Conservation (phyloP, 306 rosid species). For the Dicorynia guianensis region DNA sequence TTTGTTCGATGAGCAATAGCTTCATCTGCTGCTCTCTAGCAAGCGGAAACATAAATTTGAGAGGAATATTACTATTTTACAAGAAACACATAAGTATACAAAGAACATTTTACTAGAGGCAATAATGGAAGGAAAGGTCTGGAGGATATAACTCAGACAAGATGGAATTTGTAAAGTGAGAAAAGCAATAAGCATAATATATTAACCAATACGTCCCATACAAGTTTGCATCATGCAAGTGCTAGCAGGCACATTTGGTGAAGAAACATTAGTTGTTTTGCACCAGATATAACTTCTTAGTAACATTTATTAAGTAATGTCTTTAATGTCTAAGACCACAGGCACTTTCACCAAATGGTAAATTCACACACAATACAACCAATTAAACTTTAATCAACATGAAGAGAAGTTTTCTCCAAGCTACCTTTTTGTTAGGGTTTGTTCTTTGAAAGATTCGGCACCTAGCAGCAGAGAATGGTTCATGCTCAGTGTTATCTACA, state of each 20-base stretch:
- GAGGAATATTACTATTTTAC: conserved; percentile 1
- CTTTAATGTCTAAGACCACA: conserved; percentile 3
- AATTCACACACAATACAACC: neutral
- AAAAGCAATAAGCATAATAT: conserved; percentile 6
- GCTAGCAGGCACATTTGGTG: conserved; percentile 20
- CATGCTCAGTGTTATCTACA: conserved; percentile 57
- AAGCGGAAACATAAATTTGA: conserved; percentile 37
- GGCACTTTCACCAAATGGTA: neutral
- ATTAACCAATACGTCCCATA: conserved; percentile 18
- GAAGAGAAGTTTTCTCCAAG: conserved; percentile 8
- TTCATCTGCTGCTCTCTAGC: conserved; percentile 77
- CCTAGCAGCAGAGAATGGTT: conserved; percentile 82
- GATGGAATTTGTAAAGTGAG: conserved; percentile 6
- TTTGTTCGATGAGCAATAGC: conserved; percentile 65
- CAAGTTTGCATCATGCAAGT: conserved; percentile 23
- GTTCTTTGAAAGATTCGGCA: conserved; percentile 76
- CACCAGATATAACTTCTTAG: neutral
- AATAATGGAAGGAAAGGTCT: neutral
- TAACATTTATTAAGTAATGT: neutral
- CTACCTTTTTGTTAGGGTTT: conserved; percentile 72
- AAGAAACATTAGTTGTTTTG: conserved; percentile 16
- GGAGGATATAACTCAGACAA: neutral
- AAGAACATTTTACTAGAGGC: conserved; percentile 14
- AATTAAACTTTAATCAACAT: conserved; percentile 1
- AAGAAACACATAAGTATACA: neutral